These are phyloP conservation scores for Arthrobotrys entomopaga DNA, from an alignment of 2,329 filamentous ascomycete genomes.

Conservation along the genomic window DNA sequence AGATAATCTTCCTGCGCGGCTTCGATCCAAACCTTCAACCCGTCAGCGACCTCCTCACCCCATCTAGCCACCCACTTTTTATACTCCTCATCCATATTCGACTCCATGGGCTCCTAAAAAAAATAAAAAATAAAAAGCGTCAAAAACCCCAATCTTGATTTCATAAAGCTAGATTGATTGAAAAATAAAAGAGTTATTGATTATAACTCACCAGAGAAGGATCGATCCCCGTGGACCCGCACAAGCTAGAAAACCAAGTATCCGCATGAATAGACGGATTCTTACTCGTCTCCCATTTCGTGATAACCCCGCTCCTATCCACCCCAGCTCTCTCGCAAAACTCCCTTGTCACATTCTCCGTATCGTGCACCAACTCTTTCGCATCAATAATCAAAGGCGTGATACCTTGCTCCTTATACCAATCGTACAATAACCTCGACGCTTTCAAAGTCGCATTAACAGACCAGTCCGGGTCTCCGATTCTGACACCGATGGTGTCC, in stretches of 20 bases:
- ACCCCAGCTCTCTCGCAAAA: neutral
- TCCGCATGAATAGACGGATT: neutral
- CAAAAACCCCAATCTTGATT: too few relatives aligned
- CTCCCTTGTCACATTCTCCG: neutral
- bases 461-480: constrained; percentile 3
- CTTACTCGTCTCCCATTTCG: neutral
- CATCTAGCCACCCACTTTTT: neutral
- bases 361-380: neutral
- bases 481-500: neutral
- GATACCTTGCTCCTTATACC: constrained; percentile 1
- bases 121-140: too few relatives aligned
- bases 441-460: neutral
- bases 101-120: neutral
- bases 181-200: neutral
- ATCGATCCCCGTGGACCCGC: neutral
- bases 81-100: constrained; percentile 1
- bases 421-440: neutral
- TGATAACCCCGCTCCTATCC: neutral
- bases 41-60: neutral
- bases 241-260: neutral
- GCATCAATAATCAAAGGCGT: neutral
- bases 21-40: constrained; percentile 2
- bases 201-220: neutral
- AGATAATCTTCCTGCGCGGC: constrained; percentile 7
- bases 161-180: too few relatives aligned